These are phyloP conservation scores for Zymoseptoria passerinii DNA, from an alignment of 2,329 filamentous ascomycete genomes.

Conservation along the genomic window DNA sequence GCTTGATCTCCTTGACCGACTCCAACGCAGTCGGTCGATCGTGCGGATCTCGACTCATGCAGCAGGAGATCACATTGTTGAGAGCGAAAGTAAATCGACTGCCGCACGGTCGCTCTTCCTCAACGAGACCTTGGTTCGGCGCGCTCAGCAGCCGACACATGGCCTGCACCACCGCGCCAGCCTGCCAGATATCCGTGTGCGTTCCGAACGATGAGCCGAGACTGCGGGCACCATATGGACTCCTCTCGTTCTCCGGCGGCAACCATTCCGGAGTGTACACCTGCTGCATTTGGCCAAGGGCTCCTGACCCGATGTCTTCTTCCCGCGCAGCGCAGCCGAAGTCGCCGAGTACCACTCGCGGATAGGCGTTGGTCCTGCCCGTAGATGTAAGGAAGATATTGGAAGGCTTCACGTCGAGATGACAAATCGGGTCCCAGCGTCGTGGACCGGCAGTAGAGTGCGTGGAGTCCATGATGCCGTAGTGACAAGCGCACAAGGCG, in stretches of 20 bases:
- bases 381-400: constrained; percentile 11
- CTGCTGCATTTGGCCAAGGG: background rate
- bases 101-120: constrained; percentile 9
- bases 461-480: constrained; percentile 6
- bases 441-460: background rate
- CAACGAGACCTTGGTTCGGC: constrained; percentile 4
- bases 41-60: constrained; percentile 1
- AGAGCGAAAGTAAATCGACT: constrained; percentile 2
- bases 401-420: constrained; percentile 15
- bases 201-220: constrained; percentile 7
- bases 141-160: constrained; percentile 7
- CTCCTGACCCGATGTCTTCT: constrained; percentile 8
- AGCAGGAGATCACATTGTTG: constrained; percentile 6
- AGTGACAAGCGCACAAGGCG: constrained; percentile 28
- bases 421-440: constrained; percentile 16
- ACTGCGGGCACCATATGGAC: background rate
- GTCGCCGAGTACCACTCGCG: constrained; percentile 16
- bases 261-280: constrained; percentile 11
- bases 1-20: constrained; percentile 2
- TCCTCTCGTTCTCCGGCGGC: constrained; percentile 9
- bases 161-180: constrained; percentile 12
- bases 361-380: background rate
- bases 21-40: constrained; percentile 4
- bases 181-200: constrained; percentile 17
- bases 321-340: constrained; percentile 12